Conservation (phyloP, 1,139 yeast genomes). For the Kluyveromyces marxianus region DNA sequence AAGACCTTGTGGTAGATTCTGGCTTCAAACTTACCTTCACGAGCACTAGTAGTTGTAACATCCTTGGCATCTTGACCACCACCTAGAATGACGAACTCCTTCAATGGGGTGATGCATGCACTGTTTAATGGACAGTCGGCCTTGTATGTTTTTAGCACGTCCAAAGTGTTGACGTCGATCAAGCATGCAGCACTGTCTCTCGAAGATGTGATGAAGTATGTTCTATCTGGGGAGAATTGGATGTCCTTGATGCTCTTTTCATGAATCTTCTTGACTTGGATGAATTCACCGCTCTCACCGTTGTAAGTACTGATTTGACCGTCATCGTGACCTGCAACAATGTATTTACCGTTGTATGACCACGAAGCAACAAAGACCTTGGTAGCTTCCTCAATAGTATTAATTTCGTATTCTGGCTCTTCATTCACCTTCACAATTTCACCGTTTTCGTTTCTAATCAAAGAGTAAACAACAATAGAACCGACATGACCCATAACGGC, state of each 20-base stretch:
- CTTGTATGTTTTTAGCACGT: slow-evolving; percentile 63
- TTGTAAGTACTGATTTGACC: slow-evolving; percentile 80
- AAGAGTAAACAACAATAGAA: slow-evolving; percentile 58
- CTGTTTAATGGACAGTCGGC: slow-evolving; percentile 95
- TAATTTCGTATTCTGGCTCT: slow-evolving; percentile 57
- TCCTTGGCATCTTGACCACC: slow-evolving; percentile 99
- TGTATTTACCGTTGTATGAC: slow-evolving; percentile 66
- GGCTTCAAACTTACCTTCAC: slow-evolving; percentile 96
- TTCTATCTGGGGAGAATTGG: slow-evolving; percentile 79
- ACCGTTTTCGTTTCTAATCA: slow-evolving; percentile 41
- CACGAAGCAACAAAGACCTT: slow-evolving; percentile 82
- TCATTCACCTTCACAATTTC: slow-evolving; percentile 30
- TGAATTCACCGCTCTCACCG: slow-evolving; percentile 62
- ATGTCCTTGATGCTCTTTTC: slow-evolving; percentile 77
- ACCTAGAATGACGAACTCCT: slow-evolving; percentile 87
- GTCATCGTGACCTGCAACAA: slow-evolving; percentile 83
- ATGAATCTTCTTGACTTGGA: slow-evolving; percentile 57
- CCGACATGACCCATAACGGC: slow-evolving; percentile 91
- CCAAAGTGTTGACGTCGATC: slow-evolving; percentile 69
- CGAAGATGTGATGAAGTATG: slow-evolving; percentile 87
- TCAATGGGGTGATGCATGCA: slow-evolving; percentile 87
- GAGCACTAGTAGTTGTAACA: slow-evolving; percentile 90
- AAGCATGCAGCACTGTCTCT: slow-evolving; percentile 86
- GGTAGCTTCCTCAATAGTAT: slow-evolving; percentile 49
- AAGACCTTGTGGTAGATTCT: slow-evolving; percentile 92